Base-by-base conservation (phyloP, 2,329 filamentous ascomycete genomes). In the Alternaria brassicicola region DNA sequence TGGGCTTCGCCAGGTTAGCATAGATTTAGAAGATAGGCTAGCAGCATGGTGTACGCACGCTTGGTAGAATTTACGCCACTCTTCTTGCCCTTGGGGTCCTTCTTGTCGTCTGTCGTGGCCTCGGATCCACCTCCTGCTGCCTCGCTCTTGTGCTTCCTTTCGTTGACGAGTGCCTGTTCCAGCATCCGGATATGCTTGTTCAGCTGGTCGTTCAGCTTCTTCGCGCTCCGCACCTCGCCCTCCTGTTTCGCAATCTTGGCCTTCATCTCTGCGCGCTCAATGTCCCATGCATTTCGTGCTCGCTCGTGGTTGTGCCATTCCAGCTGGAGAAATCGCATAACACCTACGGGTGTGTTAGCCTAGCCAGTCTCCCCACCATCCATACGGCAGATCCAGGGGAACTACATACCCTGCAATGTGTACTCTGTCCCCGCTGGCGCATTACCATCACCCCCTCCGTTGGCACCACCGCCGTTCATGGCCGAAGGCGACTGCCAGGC, bases 271-370 rank as follows among this genome's bases (percentile, higher is more conserved):
- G 96, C 95, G 75, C 93, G 89, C 80, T 99, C 95, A 76, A 99
- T 99, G 79, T 99, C 95, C 95, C 95, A 99, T 35, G 93, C 89
- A 80, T 99, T 99, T 71, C 95, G 88, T 76, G 97, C 95, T 79
- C 95, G 91, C 80, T 99, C 95, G 78, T 99, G 94, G 68, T 92
- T 90, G 80, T 99, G 95, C 95, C 95, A 99, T 86, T 99, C 94
- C 46, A 95, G 95, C 81, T 99, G 95, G 36, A 99, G 87, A 78
- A 99, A 99, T 79, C 95, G 93, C 95, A 99, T 99, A 35, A 99
- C 95, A 75, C 95, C 92, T 95, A 68, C 31, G 53, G 26, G 15
- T 30, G 36, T 55, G 57, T 74, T 59, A 75, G 67, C 59, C 51
- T 46, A n/a, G 49, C 33, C 25, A 33, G 26, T 41, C 9, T 53